A percentile compares a stretch with the other conserved stretches of the same genome.
Conservation (phyloP, 179 eudicot species). For the Silene coronaria region DNA sequence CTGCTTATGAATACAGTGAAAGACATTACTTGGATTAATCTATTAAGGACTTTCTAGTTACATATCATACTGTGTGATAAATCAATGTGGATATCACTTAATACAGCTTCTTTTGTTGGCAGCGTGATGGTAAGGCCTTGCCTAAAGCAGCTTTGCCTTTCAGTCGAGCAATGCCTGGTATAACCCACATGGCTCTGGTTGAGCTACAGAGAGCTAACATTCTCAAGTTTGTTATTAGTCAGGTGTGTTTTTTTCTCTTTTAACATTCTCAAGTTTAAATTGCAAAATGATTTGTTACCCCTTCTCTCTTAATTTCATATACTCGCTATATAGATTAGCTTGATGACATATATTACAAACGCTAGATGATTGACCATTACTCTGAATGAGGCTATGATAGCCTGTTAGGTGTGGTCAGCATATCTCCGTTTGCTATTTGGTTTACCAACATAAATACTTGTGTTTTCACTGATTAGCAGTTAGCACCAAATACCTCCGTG, state of each 20-base stretch:
- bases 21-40: background rate
- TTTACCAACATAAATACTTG: background rate
- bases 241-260: conserved; percentile 37
- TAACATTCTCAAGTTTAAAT: background rate
- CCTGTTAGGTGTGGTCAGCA: background rate
- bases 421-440: background rate
- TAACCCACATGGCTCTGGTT: conserved; percentile 95
- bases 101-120: conserved; percentile 24
- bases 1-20: background rate
- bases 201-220: conserved; percentile 78
- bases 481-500: no score
- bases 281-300: background rate
- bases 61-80: background rate
- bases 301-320: background rate
- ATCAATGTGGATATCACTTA: background rate
- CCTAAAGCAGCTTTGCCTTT: conserved; percentile 91
- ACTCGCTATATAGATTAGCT: background rate
- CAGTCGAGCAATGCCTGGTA: conserved; percentile 89
- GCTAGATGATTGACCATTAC: background rate
- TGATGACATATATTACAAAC: background rate
- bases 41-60: background rate
- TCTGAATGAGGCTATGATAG: background rate
- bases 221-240: conserved; percentile 87
- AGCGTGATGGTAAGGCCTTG: conserved; percentile 75
- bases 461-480: background rate